A percentile compares a stretch with the other conserved stretches of the same genome.
These are phyloP conservation scores for Pochonia chlamydosporia DNA, from an alignment of 2,329 filamentous ascomycete genomes.

Conservation along the genomic window DNA sequence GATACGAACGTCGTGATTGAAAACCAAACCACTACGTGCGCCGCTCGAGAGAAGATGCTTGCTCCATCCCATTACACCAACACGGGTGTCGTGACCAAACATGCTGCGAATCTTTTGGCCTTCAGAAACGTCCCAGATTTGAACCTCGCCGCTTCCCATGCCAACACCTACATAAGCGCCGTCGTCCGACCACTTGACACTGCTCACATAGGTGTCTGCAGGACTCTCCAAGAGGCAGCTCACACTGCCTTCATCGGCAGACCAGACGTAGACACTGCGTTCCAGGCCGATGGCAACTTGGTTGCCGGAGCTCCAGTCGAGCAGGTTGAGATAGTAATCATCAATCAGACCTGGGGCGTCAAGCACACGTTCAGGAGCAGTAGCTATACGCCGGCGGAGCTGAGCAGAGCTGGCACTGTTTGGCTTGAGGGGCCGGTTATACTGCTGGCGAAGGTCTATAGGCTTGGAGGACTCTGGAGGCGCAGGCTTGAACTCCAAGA, in stretches of 20 bases:
- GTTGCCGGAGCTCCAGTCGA: conserved; percentile 97
- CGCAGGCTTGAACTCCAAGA: conserved; percentile 96
- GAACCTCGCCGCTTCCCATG: conserved; percentile 89
- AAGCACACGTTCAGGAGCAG: conserved; percentile 90
- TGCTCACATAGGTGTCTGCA: conserved; percentile 92
- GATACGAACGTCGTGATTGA: conserved; percentile 97
- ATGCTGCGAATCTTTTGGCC: conserved; percentile 94
- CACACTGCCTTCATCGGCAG: conserved; percentile 86
- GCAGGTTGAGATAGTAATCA: conserved; percentile 97
- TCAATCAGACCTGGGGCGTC: conserved; percentile 95
- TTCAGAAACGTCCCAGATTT: conserved; percentile 99
- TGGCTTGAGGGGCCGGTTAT: conserved; percentile 90
- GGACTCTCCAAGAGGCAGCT: conserved; percentile 82
- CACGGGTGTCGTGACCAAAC: conserved; percentile 93
- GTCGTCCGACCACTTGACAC: conserved; percentile 97
- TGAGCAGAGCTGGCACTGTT: conserved; percentile 70
- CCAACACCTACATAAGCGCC: conserved; percentile 95
- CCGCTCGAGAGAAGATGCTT: conserved; percentile 96
- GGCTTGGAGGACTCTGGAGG: conserved; percentile 98
- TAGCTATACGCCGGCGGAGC: conserved; percentile 85
- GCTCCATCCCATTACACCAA: conserved; percentile 98
- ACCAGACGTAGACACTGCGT: conserved; percentile 98
- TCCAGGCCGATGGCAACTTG: conserved; percentile 97
- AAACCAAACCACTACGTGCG: conserved; percentile 88
- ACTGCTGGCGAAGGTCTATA: conserved; percentile 93